Conservation (phyloP, 331 rosid species). For the Acacia pycnantha region DNA sequence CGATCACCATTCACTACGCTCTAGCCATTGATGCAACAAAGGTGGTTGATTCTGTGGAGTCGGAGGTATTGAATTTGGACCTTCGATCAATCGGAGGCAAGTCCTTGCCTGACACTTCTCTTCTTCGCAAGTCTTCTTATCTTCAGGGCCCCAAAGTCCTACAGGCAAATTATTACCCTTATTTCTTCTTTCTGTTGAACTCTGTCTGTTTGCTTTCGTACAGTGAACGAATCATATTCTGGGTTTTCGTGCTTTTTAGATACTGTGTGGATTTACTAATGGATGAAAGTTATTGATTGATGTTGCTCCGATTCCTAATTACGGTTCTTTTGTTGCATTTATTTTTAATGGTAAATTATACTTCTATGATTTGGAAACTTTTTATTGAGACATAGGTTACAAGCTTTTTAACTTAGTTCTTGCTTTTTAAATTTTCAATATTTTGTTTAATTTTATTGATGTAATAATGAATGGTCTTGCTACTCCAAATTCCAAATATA, state of each 20-base stretch:
- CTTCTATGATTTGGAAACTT: not conserved
- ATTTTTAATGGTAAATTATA: not conserved
- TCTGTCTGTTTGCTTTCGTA: not conserved
- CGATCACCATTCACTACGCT: constrained; percentile 55
- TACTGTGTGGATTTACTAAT: not conserved
- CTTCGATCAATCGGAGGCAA: constrained; percentile 65
- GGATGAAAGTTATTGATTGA: not conserved
- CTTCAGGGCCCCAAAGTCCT: constrained; percentile 82
- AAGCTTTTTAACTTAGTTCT: not conserved
- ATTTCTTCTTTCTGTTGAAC: not conserved
- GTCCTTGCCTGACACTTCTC: constrained; percentile 62
- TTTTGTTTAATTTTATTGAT: not conserved
- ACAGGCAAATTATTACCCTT: constrained; percentile 52
- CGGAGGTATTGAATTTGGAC: constrained; percentile 77
- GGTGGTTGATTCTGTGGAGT: constrained; percentile 52
- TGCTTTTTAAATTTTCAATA: not conserved
- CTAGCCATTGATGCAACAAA: constrained; percentile 51
- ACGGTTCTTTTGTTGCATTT: not conserved
- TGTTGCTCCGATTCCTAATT: not conserved
- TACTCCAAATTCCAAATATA: not conserved
- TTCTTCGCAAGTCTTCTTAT: constrained; percentile 56
- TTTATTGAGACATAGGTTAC: not conserved
- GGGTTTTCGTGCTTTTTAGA: not conserved
- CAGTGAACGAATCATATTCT: not conserved
- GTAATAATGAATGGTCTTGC: not conserved